Percentiles rank a stretch among this genome's conserved stretches.
Evolutionary conservation across 2,329 filamentous ascomycete species (phyloP).

Genomic region (Talaromyces islandicus): DNA sequence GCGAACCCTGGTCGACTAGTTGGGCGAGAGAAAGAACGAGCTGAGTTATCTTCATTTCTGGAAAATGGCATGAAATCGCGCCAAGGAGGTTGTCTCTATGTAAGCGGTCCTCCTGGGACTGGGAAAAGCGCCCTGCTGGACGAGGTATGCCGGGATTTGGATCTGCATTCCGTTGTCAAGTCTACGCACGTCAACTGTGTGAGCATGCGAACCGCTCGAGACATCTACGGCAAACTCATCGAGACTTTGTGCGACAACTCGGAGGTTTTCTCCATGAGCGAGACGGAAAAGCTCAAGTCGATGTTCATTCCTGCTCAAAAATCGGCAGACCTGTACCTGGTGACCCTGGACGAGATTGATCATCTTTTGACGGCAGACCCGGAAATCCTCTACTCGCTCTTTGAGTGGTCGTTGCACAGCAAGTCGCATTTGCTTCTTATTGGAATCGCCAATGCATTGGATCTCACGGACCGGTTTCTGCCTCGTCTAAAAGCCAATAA

Average conservation of each 20-base stretch:
- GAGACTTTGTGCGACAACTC: constrained; percentile 61
- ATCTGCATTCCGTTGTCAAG: constrained; percentile 49
- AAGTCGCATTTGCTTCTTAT: constrained; percentile 75
- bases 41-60: constrained; percentile 65
- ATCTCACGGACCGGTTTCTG: constrained; percentile 90
- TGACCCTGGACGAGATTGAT: constrained; percentile 92
- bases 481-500: constrained; percentile 90
- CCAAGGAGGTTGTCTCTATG: constrained; percentile 78
- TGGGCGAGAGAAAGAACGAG: constrained; percentile 65
- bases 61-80: constrained; percentile 54
- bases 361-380: constrained; percentile 83
- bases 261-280: constrained; percentile 59
- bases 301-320: constrained; percentile 62
- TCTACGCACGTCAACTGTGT: constrained; percentile 91
- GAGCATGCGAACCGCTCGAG: constrained; percentile 83
- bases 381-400: constrained; percentile 86
- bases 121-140: constrained; percentile 93
- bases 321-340: constrained; percentile 59
- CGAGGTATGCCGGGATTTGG: constrained; percentile 63
- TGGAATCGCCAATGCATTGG: constrained; percentile 92
- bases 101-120: constrained; percentile 91
- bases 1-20: constrained; percentile 68
- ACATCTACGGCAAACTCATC: constrained; percentile 75
- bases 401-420: constrained; percentile 87
- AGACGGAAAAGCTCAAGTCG: constrained; percentile 60